Evolutionary conservation across 768 basidiomycete genomes (phyloP).

Genomic region (Lactifluus subvellereus): DNA sequence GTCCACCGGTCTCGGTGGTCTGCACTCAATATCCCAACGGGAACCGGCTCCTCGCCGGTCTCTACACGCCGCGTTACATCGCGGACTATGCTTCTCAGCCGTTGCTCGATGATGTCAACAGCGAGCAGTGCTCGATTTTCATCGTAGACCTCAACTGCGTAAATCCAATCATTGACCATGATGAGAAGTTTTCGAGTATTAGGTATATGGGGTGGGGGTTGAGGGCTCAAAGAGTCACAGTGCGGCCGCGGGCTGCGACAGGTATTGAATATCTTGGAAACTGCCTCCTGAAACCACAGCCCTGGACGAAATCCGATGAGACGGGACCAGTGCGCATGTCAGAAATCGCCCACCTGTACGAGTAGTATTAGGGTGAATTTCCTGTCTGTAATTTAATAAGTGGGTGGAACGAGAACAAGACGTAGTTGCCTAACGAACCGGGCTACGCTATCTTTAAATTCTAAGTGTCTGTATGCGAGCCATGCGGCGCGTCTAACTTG

Average conservation of each 20-base stretch:
- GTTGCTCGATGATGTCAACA: conserved; percentile 40
- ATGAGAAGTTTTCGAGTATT: conserved; percentile 58
- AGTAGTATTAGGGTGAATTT: conserved; percentile 63
- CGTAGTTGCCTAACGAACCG: conserved; percentile 40
- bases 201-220: conserved; percentile 40
- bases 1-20: conserved; percentile 83
- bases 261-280: conserved; percentile 65
- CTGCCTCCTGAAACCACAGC: conserved; percentile 57
- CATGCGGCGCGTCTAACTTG: conserved; percentile 83
- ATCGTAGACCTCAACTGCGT: conserved; percentile 64
- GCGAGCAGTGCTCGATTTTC: conserved; percentile 32
- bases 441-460: conserved; percentile 62
- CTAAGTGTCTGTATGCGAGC: conserved; percentile 63
- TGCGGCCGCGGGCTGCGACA: conserved; percentile 64
- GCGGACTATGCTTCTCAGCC: conserved; percentile 39
- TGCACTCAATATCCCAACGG: conserved; percentile 67
- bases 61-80: conserved; percentile 54
- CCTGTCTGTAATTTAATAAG: conserved; percentile 43
- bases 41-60: conserved; percentile 50
- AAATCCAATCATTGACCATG: conserved; percentile 73
- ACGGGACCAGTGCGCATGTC: no score
- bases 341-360: conserved; percentile 48
- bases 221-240: conserved; percentile 58
- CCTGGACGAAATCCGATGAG: conserved; percentile 29
- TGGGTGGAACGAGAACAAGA: neutral